These are phyloP conservation scores for Fusarium virguliforme DNA, from an alignment of 2,329 filamentous ascomycete genomes.

Conservation along the genomic window DNA sequence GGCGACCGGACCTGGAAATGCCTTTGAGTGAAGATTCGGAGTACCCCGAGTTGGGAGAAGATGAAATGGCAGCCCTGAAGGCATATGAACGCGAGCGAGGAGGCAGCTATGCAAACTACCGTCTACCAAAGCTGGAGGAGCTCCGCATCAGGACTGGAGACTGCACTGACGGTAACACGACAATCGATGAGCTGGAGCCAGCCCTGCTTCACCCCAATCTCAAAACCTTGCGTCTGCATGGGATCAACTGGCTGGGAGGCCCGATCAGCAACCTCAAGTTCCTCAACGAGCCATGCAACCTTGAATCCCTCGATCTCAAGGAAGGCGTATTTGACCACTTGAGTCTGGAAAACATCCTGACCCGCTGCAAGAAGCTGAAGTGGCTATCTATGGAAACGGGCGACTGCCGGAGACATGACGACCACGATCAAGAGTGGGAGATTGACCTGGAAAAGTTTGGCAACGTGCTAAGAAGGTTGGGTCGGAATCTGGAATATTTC, in stretches of 20 bases:
- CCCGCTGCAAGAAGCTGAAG: neutral
- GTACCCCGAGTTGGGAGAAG: neutral
- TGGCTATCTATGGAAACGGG: neutral
- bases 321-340: neutral
- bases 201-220: neutral
- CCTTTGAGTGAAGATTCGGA: neutral
- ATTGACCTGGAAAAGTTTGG: neutral
- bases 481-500: neutral
- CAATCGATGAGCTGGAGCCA: neutral
- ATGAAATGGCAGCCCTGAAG: neutral
- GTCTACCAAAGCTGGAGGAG: neutral
- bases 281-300: slow-evolving; percentile 8
- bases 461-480: neutral
- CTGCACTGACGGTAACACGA: neutral
- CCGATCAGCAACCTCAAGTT: neutral
- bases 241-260: neutral
- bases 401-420: neutral
- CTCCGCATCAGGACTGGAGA: neutral
- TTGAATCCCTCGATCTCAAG: slow-evolving; percentile 1
- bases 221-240: neutral
- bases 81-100: neutral
- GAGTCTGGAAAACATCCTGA: neutral
- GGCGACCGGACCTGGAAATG: neutral
- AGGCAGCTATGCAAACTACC: neutral
- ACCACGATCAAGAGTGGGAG: neutral